Percentiles rank a stretch among this genome's conserved stretches.
Evolutionary conservation across 495 filamentous ascomycete species (phyloP).

Genomic region (Penicillium soppii): DNA sequence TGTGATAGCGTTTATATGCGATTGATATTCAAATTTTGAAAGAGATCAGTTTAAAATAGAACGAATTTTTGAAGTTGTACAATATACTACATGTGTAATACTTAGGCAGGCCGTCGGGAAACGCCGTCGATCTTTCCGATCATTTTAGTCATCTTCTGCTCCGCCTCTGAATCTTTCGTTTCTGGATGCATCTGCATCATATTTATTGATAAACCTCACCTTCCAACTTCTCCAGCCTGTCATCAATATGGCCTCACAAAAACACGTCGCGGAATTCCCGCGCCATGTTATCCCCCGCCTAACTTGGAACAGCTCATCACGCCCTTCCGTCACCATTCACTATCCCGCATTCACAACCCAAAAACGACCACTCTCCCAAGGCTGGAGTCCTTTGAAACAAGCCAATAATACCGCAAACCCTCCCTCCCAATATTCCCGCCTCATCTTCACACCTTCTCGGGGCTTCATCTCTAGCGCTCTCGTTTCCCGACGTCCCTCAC

Average conservation of each 20-base stretch:
- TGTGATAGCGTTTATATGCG: constrained; percentile 17
- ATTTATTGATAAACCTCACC: too few relatives aligned
- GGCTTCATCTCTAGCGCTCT: constrained; percentile 13
- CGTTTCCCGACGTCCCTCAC: constrained; percentile 22
- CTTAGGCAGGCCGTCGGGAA: constrained; percentile 10
- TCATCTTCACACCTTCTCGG: constrained; percentile 22
- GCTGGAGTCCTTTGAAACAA: constrained; percentile 24
- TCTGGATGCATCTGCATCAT: not conserved
- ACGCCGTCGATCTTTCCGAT: constrained; percentile 21
- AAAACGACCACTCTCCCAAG: constrained; percentile 19
- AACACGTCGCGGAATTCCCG: constrained; percentile 39
- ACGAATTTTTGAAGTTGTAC: not conserved
- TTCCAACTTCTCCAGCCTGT: too few relatives aligned
- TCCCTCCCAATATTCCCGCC: constrained; percentile 17
- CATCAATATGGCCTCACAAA: constrained; percentile 34
- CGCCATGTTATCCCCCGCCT: constrained; percentile 43
- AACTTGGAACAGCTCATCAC: constrained; percentile 44
- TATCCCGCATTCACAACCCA: constrained; percentile 28
- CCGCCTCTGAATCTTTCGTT: constrained; percentile 1
- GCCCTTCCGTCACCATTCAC: constrained; percentile 32
- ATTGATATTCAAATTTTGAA: not conserved
- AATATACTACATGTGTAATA: not conserved
- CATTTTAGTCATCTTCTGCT: constrained; percentile 20
- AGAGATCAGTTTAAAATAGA: constrained; percentile 1
- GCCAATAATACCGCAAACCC: constrained; percentile 18